Conservation (phyloP, 1,284 basidiomycete species). For the Xerocomus minutiporus region DNA sequence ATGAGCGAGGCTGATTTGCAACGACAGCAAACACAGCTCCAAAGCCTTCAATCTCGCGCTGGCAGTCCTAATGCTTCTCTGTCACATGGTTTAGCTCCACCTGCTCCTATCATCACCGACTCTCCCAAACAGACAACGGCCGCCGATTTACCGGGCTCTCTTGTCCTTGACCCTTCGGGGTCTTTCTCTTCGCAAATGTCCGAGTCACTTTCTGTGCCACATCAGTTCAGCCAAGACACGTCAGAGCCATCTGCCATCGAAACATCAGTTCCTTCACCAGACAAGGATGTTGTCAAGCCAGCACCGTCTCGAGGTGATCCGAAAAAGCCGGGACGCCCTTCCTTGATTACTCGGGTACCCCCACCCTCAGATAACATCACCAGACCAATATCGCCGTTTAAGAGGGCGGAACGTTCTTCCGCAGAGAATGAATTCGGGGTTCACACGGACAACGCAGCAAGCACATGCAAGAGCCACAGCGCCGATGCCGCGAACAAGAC, state of each 20-base stretch:
- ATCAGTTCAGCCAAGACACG: conserved; percentile 2
- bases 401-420: conserved; percentile 7
- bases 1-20: conserved; percentile 25
- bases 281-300: neutral
- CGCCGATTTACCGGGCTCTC: conserved; percentile 5
- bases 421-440: conserved; percentile 29
- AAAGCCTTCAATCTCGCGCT: conserved; percentile 15
- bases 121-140: conserved; percentile 18
- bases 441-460: conserved; percentile 17
- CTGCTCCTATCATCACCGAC: conserved; percentile 21
- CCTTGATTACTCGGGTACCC: conserved; percentile 19
- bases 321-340: conserved; percentile 18
- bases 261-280: neutral
- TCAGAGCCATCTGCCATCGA: neutral
- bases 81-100: conserved; percentile 20
- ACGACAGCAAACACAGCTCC: conserved; percentile 30
- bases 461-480: conserved; percentile 24
- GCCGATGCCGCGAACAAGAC: conserved; percentile 28
- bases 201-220: conserved; percentile 1
- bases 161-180: neutral
- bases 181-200: conserved; percentile 5
- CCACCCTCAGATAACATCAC: conserved; percentile 16
- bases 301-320: neutral
- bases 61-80: conserved; percentile 23
- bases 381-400: conserved; percentile 24